These are phyloP conservation scores for Hemerocallis citrina DNA, from an alignment of 106 monocot species.

Conservation along the genomic window DNA sequence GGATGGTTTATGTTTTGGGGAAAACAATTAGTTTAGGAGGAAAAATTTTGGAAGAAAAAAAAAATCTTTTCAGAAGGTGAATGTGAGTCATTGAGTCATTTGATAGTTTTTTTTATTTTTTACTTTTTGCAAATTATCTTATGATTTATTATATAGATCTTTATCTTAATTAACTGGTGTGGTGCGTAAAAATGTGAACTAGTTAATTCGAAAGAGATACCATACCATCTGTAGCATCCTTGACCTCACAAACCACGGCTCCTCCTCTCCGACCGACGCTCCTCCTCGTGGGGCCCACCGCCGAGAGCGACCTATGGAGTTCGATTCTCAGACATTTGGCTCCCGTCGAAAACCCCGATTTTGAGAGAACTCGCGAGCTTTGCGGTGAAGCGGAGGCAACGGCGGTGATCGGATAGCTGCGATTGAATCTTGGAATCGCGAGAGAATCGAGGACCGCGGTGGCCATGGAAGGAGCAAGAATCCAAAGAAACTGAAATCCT, in stretches of 20 bases:
- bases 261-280: background rate
- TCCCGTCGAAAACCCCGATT: background rate
- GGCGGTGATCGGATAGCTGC: too few relatives aligned
- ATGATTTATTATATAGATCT: too few relatives aligned
- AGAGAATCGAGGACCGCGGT: slow-evolving; percentile 1
- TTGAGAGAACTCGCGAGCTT: background rate
- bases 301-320: background rate
- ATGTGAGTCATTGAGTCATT: background rate
- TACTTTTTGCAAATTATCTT: too few relatives aligned
- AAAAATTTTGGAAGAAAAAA: background rate
- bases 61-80: background rate
- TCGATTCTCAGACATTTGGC: background rate
- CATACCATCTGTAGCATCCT: slow-evolving; percentile 4
- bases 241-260: slow-evolving; percentile 1
- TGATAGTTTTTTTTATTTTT: too few relatives aligned
- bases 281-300: slow-evolving; percentile 1
- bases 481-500: background rate
- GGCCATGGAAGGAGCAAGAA: background rate
- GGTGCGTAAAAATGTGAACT: background rate
- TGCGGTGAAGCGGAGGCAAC: background rate
- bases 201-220: background rate
- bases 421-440: background rate
- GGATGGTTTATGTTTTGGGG: too few relatives aligned
- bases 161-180: too few relatives aligned
- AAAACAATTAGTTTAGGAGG: too few relatives aligned